Base-by-base conservation (phyloP, 208 protist species). In the Wallacemonas collosoma region DNA sequence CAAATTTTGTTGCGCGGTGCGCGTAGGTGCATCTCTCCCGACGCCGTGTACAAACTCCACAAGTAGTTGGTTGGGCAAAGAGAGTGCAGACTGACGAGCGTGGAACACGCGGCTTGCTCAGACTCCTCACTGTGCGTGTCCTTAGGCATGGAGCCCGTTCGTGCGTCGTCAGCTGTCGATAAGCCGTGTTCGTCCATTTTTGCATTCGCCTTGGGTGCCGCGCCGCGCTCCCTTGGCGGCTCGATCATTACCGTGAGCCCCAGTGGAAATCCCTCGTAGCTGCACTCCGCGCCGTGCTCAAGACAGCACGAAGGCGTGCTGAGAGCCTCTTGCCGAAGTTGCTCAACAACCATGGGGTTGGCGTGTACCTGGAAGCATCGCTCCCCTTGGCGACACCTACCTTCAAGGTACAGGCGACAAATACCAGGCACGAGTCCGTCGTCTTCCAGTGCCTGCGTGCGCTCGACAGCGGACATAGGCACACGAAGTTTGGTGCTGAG, bases 281-380 rank as follows among this genome's bases (percentile, higher is more conserved):
- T 92, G 76, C 91, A 93, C 48, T 73, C 77, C 3, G 81, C 89
- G 9, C 92, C 92, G 71, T 96, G 92, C 5, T 70, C 68, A 45
- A 80, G 73, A 75, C 92, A 96, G 79, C 92, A 96, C 36, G 88
- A 90, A 2, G 92, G 92, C 26, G 65, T 61, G 12, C 76, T 65
- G 38, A 76, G 73, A 11, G 89, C 88, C 71, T 93, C 88, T 3
- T 77, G 70, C 11, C 92, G 83, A 40, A 94, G 80, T 61, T 69
- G 50, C 38, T 87, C 76, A 5, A 96, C 64, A 11, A 93, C 81
- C 45, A 65, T 71, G 1, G 82, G 81, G 68, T 93, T 61, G 8
- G 81, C 88, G 73, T 96, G 92, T n/a, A 96, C 86, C 62, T 94
- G 89, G 72, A 82, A 93, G 80, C 92, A 96, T 11, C 79, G 78